Evolutionary conservation across 2,329 filamentous ascomycete genomes (phyloP).

Genomic region (Colletotrichum sp.): DNA sequence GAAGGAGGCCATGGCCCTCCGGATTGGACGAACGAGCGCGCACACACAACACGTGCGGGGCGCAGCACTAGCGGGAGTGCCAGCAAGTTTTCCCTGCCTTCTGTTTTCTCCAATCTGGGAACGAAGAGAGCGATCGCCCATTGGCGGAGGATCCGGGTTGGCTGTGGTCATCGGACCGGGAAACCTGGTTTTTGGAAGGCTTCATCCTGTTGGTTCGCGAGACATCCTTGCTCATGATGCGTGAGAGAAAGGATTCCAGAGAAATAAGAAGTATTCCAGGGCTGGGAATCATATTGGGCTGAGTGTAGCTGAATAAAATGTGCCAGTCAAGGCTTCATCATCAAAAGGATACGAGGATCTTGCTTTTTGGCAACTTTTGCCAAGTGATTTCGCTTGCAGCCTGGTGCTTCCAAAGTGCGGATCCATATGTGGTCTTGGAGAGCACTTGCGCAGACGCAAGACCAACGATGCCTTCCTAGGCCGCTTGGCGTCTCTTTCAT

Average conservation of each 20-base stretch:
- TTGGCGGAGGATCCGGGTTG: not conserved
- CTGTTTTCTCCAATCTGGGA: not conserved
- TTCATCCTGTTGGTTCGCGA: not conserved
- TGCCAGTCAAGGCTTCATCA: not conserved
- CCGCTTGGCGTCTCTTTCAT: not conserved
- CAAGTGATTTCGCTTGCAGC: not conserved
- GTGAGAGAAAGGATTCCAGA: not conserved
- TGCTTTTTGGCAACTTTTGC: not conserved
- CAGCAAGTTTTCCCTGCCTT: not conserved
- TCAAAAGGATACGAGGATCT: fast-evolving
- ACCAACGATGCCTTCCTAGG: not conserved
- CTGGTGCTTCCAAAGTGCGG: not conserved
- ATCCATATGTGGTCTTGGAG: not conserved
- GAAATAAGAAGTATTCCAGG: fast-evolving
- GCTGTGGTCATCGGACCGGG: not conserved
- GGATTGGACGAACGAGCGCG: not conserved
- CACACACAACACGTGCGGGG: not conserved
- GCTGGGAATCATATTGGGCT: not conserved
- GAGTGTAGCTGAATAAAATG: not conserved
- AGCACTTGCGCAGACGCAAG: not conserved
- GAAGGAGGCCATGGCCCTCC: not conserved
- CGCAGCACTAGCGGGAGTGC: not conserved
- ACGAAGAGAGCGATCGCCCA: too few relatives aligned
- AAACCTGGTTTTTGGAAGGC: not conserved
- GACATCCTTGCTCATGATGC: not conserved